A percentile compares a stretch with the other conserved stretches of the same genome.
phyloP scores from a whole-genome alignment of 495 filamentous ascomycete genomes.

The Achaetomiella virescens region DNA sequence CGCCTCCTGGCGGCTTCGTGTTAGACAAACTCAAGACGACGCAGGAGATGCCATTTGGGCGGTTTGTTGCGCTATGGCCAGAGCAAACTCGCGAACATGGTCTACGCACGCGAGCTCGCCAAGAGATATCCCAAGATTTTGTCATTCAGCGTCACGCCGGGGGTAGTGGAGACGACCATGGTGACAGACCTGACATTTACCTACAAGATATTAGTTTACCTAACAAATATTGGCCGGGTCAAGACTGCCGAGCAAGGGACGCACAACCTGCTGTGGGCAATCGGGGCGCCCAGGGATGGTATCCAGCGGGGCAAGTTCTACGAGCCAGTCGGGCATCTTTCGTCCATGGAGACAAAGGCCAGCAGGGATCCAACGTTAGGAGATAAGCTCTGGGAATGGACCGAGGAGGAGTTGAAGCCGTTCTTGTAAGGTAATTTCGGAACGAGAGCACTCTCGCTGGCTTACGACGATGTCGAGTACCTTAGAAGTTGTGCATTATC shows the following conservation, averaged over 20 bases:
- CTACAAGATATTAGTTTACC: background rate
- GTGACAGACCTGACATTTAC: conserved; percentile 8
- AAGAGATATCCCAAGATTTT: conserved; percentile 50
- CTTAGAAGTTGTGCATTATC: too few relatives aligned
- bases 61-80: conserved; percentile 38
- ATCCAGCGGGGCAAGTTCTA: conserved; percentile 16
- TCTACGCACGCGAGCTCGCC: conserved; percentile 53
- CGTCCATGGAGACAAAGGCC: background rate
- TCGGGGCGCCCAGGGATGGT: background rate
- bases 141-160: conserved; percentile 57
- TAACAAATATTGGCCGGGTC: background rate
- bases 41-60: conserved; percentile 20
- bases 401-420: conserved; percentile 1
- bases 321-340: conserved; percentile 12
- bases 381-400: conserved; percentile 19
- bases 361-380: conserved; percentile 12
- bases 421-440: too few relatives aligned
- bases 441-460: too few relatives aligned
- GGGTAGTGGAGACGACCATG: conserved; percentile 41
- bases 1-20: conserved; percentile 32
- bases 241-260: conserved; percentile 14
- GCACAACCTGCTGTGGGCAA: conserved; percentile 18
- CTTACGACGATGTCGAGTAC: too few relatives aligned
- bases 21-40: conserved; percentile 35
- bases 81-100: conserved; percentile 41